These are phyloP conservation scores for Citrus glauca DNA, from an alignment of 345 rosid genomes.

Conservation along the genomic window DNA sequence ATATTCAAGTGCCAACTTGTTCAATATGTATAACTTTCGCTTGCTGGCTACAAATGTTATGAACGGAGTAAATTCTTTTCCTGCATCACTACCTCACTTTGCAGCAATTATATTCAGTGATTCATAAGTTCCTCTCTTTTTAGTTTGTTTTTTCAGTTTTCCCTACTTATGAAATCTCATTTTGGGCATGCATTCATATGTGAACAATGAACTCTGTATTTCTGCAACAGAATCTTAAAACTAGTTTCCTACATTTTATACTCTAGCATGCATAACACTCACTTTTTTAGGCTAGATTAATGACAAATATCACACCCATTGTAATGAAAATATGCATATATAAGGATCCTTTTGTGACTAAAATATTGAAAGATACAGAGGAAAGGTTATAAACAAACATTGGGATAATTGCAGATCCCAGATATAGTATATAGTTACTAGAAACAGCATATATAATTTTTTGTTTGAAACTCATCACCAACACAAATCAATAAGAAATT, in stretches of 20 bases:
- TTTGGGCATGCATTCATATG: not conserved
- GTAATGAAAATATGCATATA: not conserved
- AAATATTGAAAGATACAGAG: not conserved
- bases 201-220: not conserved
- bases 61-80: not conserved
- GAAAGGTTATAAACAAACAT: not conserved
- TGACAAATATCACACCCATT: not conserved
- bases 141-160: not conserved
- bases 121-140: not conserved
- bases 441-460: not conserved
- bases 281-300: not conserved
- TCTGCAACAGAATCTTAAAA: not conserved
- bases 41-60: not conserved
- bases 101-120: not conserved
- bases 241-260: not conserved
- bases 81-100: not conserved
- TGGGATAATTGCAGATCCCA: not conserved
- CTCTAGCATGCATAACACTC: not conserved
- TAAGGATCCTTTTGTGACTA: not conserved
- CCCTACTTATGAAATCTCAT: not conserved
- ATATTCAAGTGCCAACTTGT: not conserved
- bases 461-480: not conserved
- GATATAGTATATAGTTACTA: not conserved
- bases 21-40: not conserved
- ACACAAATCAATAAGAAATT: not conserved